phyloP scores from a whole-genome alignment of 768 basidiomycete genomes.

The Sutorius australiensis region DNA sequence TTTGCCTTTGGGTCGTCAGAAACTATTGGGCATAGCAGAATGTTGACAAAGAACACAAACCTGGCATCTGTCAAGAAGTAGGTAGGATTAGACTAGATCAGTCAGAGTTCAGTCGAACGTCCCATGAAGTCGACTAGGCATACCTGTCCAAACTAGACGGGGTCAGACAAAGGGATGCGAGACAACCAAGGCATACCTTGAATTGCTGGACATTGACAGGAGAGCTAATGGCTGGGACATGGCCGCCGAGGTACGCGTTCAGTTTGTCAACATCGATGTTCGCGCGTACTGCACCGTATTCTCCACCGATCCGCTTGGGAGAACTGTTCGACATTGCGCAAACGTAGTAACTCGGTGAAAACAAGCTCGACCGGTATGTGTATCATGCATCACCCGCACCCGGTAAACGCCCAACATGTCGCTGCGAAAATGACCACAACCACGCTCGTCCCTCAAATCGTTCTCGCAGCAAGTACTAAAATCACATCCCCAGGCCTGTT shows the following conservation, averaged over 20 bases:
- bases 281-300: conserved; percentile 71
- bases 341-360: not conserved
- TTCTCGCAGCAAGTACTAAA: not conserved
- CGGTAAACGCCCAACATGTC: not conserved
- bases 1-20: conserved; percentile 35
- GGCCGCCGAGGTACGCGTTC: conserved; percentile 58
- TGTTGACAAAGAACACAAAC: conserved; percentile 36
- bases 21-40: conserved; percentile 1
- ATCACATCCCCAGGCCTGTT: too few species aligned
- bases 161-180: not conserved
- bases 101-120: conserved; percentile 1
- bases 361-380: not conserved
- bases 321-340: conserved; percentile 20
- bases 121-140: conserved; percentile 12
- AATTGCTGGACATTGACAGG: conserved; percentile 89
- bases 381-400: not conserved
- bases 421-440: not conserved
- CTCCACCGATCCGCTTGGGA: conserved; percentile 60
- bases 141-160: conserved; percentile 83
- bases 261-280: conserved; percentile 61
- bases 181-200: conserved; percentile 51
- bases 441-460: not conserved
- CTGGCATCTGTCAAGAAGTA: conserved; percentile 83
- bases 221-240: conserved; percentile 51
- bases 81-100: conserved; percentile 84